Conservation (phyloP, 1,139 yeast genomes). For the Kluyveromyces sp. region DNA sequence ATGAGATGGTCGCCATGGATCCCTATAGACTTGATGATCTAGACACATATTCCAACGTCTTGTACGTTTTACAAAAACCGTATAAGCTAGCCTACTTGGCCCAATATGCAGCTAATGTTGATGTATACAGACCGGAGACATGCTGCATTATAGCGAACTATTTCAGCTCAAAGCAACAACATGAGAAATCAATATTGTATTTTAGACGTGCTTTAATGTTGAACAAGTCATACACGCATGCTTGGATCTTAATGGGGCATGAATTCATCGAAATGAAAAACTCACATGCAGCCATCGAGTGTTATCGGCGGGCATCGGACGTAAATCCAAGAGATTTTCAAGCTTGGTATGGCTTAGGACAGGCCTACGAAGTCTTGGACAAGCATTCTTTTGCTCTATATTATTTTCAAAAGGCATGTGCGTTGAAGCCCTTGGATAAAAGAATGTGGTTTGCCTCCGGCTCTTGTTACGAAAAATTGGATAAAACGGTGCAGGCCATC, state of each 20-base stretch:
- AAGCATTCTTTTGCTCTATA: conserved; percentile 91
- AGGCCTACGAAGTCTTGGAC: conserved; percentile 93
- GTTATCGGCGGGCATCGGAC: conserved; percentile 86
- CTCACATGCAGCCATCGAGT: conserved; percentile 95
- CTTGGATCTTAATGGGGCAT: conserved; percentile 99
- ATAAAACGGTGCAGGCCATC: conserved; percentile 43
- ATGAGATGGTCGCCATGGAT: conserved; percentile 63
- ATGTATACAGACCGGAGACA: conserved; percentile 87
- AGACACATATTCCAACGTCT: conserved; percentile 86
- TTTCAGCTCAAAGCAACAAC: conserved; percentile 86
- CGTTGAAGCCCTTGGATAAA: conserved; percentile 80
- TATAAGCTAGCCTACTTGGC: conserved; percentile 82
- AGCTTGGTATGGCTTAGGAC: conserved; percentile 98
- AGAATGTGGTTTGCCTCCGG: conserved; percentile 98
- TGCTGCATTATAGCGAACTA: conserved; percentile 93
- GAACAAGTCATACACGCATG: conserved; percentile 74
- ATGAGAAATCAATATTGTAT: conserved; percentile 89
- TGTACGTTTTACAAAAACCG: conserved; percentile 88
- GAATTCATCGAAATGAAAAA: conserved; percentile 95
- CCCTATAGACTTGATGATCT: conserved; percentile 86
- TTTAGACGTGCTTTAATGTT: conserved; percentile 83
- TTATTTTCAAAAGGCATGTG: conserved; percentile 87
- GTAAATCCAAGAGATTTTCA: conserved; percentile 84
- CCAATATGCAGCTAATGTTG: conserved; percentile 75
- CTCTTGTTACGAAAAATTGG: conserved; percentile 77